These are phyloP conservation scores for Parsonsia alboflavescens DNA, from an alignment of 257 asterid species.

Conservation along the genomic window DNA sequence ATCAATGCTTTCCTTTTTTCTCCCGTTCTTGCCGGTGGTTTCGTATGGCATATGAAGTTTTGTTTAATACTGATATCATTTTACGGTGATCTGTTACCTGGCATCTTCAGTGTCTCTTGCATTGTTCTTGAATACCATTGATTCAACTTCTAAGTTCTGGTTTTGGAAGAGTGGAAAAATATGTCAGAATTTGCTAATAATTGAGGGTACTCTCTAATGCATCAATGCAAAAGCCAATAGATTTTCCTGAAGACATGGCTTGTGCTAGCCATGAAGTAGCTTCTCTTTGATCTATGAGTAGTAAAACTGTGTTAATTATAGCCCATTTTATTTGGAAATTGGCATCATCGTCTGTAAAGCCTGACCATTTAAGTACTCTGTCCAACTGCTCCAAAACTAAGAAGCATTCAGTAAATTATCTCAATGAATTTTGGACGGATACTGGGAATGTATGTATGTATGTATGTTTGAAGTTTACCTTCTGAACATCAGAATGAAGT, in stretches of 20 bases:
- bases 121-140: neutral
- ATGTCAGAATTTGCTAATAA: neutral
- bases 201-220: conserved; percentile 36
- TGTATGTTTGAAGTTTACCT: conserved; percentile 47
- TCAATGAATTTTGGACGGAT: neutral
- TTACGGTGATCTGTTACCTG: too few relatives aligned
- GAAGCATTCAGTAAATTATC: conserved; percentile 11
- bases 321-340: conserved; percentile 37
- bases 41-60: neutral
- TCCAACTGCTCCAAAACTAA: conserved; percentile 34
- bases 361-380: conserved; percentile 43
- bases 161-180: neutral
- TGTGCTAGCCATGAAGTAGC: conserved; percentile 43
- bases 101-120: neutral
- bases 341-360: conserved; percentile 29
- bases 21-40: neutral
- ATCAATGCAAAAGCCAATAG: conserved; percentile 61
- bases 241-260: conserved; percentile 57
- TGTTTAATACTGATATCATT: too few relatives aligned
- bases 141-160: neutral
- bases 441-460: neutral
- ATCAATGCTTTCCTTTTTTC: neutral
- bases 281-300: conserved; percentile 33
- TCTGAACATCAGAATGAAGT: conserved; percentile 60
- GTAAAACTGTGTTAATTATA: conserved; percentile 33